These are phyloP conservation scores for Beta lomatogona DNA, from an alignment of 179 eudicot species.

Conservation along the genomic window DNA sequence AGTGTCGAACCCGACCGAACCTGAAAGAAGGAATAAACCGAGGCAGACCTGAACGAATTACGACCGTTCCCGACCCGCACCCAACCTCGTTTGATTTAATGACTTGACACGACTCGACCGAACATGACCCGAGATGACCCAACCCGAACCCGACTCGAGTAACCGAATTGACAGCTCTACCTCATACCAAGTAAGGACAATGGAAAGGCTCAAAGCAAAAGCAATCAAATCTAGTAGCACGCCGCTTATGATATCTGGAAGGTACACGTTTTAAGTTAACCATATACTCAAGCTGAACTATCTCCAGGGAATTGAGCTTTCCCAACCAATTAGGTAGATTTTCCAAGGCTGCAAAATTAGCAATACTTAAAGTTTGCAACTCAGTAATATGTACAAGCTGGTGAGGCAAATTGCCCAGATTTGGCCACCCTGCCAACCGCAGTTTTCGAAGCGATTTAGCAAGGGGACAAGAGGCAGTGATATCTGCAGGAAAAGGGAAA, in stretches of 20 bases:
- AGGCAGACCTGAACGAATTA: too few relatives aligned
- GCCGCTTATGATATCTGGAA: neutral
- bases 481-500: constrained; percentile 8
- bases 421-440: constrained; percentile 14
- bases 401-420: neutral
- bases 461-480: neutral
- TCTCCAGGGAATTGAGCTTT: constrained; percentile 3
- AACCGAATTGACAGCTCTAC: too few relatives aligned
- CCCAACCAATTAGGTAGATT: constrained; percentile 27
- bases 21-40: too few relatives aligned
- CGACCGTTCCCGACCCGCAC: too few relatives aligned
- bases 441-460: constrained; percentile 7
- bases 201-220: neutral
- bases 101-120: too few relatives aligned
- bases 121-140: too few relatives aligned
- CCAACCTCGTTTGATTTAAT: too few relatives aligned
- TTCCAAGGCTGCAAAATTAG: constrained; percentile 12
- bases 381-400: constrained; percentile 17
- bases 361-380: constrained; percentile 8
- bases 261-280: constrained; percentile 12
- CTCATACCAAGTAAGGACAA: constrained; percentile 3
- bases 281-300: constrained; percentile 8
- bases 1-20: too few relatives aligned
- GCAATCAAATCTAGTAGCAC: neutral
- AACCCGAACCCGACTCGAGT: too few relatives aligned